A percentile compares a stretch with the other conserved stretches of the same genome.
These are phyloP conservation scores for Medicago truncatula DNA, from an alignment of 306 rosid species.

Conservation along the genomic window DNA sequence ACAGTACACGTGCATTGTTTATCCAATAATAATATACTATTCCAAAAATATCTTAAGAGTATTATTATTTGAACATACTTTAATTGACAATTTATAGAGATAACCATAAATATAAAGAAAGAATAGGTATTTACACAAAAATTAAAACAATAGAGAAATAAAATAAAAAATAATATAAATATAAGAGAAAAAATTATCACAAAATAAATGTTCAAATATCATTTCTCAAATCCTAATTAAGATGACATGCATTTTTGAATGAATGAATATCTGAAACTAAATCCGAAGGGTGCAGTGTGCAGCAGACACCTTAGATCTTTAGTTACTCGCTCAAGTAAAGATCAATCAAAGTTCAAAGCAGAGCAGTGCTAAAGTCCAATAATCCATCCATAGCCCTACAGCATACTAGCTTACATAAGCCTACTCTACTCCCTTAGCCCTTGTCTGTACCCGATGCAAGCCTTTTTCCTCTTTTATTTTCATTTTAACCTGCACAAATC, in stretches of 20 bases:
- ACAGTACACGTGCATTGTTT: not conserved
- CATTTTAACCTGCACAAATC: no score
- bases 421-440: not conserved
- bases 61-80: no score
- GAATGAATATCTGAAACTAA: not conserved
- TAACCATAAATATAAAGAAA: not conserved
- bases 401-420: not conserved
- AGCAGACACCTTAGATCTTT: not conserved
- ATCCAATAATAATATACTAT: not conserved
- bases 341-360: not conserved
- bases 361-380: not conserved
- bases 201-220: no score
- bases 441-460: not conserved
- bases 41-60: no score
- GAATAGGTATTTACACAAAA: no score
- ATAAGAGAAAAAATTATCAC: not conserved
- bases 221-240: not conserved
- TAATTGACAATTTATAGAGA: no score
- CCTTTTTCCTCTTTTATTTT: no score
- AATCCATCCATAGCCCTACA: not conserved
- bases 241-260: not conserved
- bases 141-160: no score
- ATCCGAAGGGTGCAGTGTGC: not conserved
- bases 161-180: no score
- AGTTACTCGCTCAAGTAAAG: constrained; percentile 6